phyloP scores from a whole-genome alignment of 352 stramenopile species.

The Stephanocyclus meneghinianus region DNA sequence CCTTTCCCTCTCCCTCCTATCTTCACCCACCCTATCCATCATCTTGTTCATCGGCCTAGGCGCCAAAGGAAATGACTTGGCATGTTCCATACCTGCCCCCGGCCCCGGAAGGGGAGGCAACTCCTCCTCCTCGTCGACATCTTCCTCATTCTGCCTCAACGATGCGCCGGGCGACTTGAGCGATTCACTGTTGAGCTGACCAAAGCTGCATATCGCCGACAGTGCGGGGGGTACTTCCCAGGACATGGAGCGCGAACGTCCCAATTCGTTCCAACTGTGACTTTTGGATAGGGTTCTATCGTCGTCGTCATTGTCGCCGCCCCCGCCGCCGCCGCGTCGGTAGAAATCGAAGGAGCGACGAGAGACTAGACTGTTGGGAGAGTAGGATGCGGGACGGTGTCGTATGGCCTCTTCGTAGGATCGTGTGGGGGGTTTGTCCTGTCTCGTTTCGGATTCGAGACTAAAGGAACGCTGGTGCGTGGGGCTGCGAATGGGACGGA shows the following conservation, averaged over 20 bases:
- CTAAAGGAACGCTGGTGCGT: slow-evolving; percentile 6
- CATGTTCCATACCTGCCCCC: neutral
- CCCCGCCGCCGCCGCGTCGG: neutral
- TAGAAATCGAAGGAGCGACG: slow-evolving; percentile 8
- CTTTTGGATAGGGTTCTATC: neutral
- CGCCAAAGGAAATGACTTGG: neutral
- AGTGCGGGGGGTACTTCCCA: slow-evolving; percentile 24
- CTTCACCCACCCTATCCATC: neutral
- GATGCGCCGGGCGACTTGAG: neutral
- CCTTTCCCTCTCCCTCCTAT: neutral
- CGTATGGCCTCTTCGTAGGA: neutral
- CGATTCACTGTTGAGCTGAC: slow-evolving; percentile 19
- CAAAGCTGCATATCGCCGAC: slow-evolving; percentile 19
- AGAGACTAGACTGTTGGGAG: neutral
- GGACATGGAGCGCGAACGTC: slow-evolving; percentile 4
- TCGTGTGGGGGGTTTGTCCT: slow-evolving; percentile 12
- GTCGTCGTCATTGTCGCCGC: neutral
- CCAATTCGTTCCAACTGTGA: neutral
- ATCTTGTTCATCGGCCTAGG: neutral
- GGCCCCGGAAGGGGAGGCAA: neutral
- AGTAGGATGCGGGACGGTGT: neutral
- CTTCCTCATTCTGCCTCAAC: neutral
- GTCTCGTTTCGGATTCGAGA: slow-evolving; percentile 27
- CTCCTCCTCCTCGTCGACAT: slow-evolving; percentile 11
- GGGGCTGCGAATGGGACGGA: neutral